Evolutionary conservation across 2,329 filamentous ascomycete genomes (phyloP).

Genomic region (Claviceps digitariae): DNA sequence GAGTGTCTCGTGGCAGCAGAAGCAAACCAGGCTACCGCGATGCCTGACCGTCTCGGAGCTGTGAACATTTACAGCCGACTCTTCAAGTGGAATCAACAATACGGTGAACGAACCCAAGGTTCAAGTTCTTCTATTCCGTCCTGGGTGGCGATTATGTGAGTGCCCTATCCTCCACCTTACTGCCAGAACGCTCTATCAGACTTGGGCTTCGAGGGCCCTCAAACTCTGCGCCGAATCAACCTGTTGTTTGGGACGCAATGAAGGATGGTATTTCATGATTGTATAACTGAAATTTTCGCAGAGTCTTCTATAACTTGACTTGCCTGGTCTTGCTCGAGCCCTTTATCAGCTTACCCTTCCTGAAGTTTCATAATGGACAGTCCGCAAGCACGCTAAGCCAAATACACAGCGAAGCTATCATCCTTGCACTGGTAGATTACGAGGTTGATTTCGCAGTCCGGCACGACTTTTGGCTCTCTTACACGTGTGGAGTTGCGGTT

Average conservation of each 20-base stretch:
- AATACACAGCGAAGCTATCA: constrained; percentile 8
- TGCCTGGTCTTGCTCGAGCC: constrained; percentile 6
- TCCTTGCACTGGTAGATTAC: constrained; percentile 12
- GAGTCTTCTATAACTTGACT: constrained; percentile 5
- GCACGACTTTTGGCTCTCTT: constrained; percentile 11
- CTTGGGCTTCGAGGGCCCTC: too few relatives aligned
- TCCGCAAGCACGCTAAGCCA: not conserved
- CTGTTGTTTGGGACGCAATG: too few relatives aligned
- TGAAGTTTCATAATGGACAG: constrained; percentile 1
- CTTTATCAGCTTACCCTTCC: not conserved
- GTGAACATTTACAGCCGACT: constrained; percentile 3
- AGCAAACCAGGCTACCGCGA: not conserved
- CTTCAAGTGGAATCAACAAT: not conserved
- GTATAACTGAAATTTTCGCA: not conserved
- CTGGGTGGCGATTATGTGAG: constrained; percentile 6
- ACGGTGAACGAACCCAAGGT: not conserved
- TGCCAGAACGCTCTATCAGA: not conserved
- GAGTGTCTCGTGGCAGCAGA: not conserved
- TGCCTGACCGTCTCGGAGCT: constrained; percentile 3
- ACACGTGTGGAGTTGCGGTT: constrained; percentile 5
- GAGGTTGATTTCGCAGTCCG: constrained; percentile 12
- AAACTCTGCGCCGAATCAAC: not conserved
- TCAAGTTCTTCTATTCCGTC: constrained; percentile 2
- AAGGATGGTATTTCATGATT: not conserved
- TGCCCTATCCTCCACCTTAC: not conserved